These are phyloP conservation scores for Davidsoniella eucalypti DNA, from an alignment of 2,329 filamentous ascomycete species.

Conservation along the genomic window DNA sequence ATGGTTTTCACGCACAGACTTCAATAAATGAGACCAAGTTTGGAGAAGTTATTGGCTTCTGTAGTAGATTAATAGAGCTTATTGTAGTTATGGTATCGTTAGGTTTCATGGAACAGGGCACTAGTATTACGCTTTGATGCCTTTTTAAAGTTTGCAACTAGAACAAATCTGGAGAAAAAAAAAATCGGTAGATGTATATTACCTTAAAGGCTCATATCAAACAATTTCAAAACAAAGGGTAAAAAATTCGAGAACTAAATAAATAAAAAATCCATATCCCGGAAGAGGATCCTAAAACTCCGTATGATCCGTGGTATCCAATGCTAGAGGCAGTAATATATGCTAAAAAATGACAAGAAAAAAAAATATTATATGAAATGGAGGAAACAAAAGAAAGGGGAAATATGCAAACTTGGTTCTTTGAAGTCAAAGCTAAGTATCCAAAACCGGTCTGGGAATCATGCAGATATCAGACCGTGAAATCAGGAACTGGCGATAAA, in stretches of 20 bases:
- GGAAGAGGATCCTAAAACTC: background rate
- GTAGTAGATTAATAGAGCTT: too few relatives aligned
- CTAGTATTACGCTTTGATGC: too few relatives aligned
- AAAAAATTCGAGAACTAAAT: background rate
- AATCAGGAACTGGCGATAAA: constrained; percentile 33
- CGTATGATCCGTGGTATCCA: background rate
- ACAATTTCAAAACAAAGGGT: too few relatives aligned
- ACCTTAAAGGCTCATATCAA: too few relatives aligned
- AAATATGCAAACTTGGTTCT: background rate
- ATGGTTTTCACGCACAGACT: too few relatives aligned
- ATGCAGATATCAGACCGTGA: constrained; percentile 4
- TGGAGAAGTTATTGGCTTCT: too few relatives aligned
- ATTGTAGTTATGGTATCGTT: too few relatives aligned
- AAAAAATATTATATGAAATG: background rate
- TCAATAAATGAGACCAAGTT: too few relatives aligned
- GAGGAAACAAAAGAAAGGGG: background rate
- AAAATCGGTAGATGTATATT: too few relatives aligned
- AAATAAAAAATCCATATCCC: background rate
- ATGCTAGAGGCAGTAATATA: background rate
- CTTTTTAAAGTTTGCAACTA: too few relatives aligned
- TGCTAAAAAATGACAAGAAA: background rate
- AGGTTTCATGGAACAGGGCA: too few relatives aligned
- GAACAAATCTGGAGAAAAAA: too few relatives aligned
- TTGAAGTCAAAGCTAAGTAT: background rate
- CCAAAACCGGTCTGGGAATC: background rate